Conservation (phyloP, 2,329 filamentous ascomycete species). For the Juglanconis oblonga region DNA sequence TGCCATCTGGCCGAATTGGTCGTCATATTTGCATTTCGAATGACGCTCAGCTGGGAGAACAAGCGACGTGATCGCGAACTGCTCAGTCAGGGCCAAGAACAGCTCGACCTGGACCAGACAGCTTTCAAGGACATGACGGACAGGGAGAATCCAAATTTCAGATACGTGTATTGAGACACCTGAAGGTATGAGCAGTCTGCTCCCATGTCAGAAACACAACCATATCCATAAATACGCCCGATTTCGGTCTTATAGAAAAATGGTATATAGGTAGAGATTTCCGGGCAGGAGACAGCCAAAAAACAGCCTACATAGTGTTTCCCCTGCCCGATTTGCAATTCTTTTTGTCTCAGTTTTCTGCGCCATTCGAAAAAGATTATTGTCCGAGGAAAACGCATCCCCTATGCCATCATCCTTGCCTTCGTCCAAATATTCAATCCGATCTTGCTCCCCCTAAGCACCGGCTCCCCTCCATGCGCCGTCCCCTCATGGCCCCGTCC, state of each 20-base stretch:
- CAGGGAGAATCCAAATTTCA: slow-evolving; percentile 40
- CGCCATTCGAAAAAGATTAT: too few species aligned
- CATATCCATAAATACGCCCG: too few species aligned
- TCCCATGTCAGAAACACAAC: too few species aligned
- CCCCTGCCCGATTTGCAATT: too few species aligned
- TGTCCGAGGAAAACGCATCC: slow-evolving; percentile 26
- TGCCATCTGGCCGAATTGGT: slow-evolving; percentile 53
- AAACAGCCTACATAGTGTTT: too few species aligned
- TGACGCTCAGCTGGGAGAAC: slow-evolving; percentile 50
- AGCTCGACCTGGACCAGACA: slow-evolving; percentile 32
- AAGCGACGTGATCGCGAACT: slow-evolving; percentile 43
- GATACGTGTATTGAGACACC: slow-evolving; percentile 38
- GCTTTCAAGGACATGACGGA: slow-evolving; percentile 42
- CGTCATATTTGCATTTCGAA: slow-evolving; percentile 46
- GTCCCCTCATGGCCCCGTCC: slow-evolving; percentile 48
- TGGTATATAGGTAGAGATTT: too few species aligned
- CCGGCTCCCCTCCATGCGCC: slow-evolving; percentile 52
- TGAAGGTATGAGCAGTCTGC: too few species aligned
- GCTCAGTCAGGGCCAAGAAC: not conserved
- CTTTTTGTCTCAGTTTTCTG: too few species aligned
- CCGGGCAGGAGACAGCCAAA: too few species aligned
- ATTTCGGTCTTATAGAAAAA: too few species aligned
- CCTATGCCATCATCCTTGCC: slow-evolving; percentile 26
- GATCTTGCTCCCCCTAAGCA: slow-evolving; percentile 48
- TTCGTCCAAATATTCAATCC: slow-evolving; percentile 55